Base-by-base conservation (phyloP, 2,329 filamentous ascomycete species). In the Xylariomycetidae sp. region DNA sequence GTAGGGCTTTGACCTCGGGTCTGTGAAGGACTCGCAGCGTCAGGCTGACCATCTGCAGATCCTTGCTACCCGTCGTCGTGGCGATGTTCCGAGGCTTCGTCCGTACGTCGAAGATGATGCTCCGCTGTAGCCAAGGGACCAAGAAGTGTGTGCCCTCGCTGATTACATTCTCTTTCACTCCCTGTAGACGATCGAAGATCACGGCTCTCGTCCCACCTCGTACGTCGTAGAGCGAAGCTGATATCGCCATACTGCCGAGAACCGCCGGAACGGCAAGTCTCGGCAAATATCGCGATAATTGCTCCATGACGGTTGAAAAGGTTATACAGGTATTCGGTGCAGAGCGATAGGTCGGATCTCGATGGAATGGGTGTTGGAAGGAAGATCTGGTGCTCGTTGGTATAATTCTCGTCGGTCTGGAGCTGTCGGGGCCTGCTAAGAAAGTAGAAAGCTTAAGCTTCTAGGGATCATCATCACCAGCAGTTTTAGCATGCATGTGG, bases 1-100 rank as follows among this genome's bases (percentile, higher is more conserved):
- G 94, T 58, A 98, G 71, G 53, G 82, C 79, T 72, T 87, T 80
- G 53, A 98, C 90, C 37, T 95, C 90, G 5, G 94, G 92, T 51
- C 94, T 77, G 69, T 97, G 90, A 63, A 98, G 67, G 46, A 98
- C 92, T 64, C 92, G 79, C 60, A 98, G 75, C 34, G 92, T 98
- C 74, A 98, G 76, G 75, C 88, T 96, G 57, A 98, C 92, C 92
- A 98, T 98, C 72, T 98, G 92, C 74, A 98, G 67, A 69, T 98
- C 92, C 79, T 98, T 98, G 76, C 84, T 90, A 38, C 92, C 92
- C 10, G 92, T 98, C 16, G 92, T 98, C 17, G 92, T 98, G 48
- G 85, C 87, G 61, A 98, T 97, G 63, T 95, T 97, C 59, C 92
- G 79, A 42, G 92, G 92, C 76, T 94, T 94, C 37, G 94, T 98